These are phyloP conservation scores for Solanum ossicruentum DNA, from an alignment of 257 asterid genomes.

Conservation along the genomic window DNA sequence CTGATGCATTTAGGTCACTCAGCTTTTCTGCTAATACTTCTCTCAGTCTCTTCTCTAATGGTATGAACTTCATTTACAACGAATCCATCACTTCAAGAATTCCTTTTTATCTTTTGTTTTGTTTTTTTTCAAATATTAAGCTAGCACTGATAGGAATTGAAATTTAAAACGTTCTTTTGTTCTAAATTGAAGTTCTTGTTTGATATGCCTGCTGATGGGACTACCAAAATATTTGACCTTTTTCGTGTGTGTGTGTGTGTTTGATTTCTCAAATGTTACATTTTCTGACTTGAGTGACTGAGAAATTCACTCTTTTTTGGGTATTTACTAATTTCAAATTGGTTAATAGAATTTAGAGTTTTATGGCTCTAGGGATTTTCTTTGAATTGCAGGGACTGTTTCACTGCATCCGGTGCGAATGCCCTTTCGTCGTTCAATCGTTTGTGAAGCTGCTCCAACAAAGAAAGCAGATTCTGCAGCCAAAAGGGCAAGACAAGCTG, in stretches of 20 bases:
- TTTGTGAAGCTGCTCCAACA: constrained; percentile 59
- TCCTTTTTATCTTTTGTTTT: not conserved
- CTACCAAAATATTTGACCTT: not conserved
- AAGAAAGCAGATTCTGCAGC: constrained; percentile 94
- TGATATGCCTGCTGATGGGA: not conserved
- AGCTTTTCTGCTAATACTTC: constrained; percentile 60
- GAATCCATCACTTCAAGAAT: not conserved
- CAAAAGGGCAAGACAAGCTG: constrained; percentile 93
- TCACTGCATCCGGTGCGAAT: constrained; percentile 28
- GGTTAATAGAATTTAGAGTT: not conserved
- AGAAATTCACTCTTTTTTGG: not conserved
- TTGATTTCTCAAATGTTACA: not conserved
- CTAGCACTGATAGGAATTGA: not conserved
- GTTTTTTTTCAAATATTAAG: not conserved
- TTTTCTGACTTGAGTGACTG: not conserved
- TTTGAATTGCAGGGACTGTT: constrained; percentile 24
- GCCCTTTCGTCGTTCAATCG: constrained; percentile 38
- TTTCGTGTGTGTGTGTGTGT: not conserved
- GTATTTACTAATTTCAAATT: not conserved
- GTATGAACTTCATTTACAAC: constrained; percentile 11
- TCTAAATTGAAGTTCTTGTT: not conserved
- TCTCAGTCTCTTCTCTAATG: constrained; percentile 40
- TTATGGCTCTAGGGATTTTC: not conserved
- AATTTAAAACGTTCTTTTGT: too few relatives aligned
- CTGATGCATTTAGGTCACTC: constrained; percentile 36